Evolutionary conservation across 148 eudicot species (phyloP).

Genomic region (Drosera capensis): DNA sequence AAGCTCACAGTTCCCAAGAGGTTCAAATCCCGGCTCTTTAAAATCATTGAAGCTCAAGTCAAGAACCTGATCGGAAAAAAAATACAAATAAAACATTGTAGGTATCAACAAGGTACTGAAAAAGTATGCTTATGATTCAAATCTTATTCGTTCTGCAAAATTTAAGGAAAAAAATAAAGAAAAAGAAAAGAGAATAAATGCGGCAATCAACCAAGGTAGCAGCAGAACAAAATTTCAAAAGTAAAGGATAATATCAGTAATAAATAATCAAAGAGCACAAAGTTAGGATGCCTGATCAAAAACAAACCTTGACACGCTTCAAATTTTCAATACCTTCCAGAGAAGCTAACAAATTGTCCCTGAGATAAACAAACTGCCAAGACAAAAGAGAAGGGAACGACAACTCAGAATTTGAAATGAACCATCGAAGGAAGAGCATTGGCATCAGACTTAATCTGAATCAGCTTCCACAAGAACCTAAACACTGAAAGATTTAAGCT

Average conservation of each 20-base stretch:
- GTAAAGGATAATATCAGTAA: neutral
- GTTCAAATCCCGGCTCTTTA: constrained; percentile 95
- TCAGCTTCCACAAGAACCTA: too few species aligned
- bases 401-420: too few species aligned
- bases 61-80: constrained; percentile 52
- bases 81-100: constrained; percentile 5
- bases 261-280: too few species aligned
- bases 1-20: constrained; percentile 77
- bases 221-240: neutral
- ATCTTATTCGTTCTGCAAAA: too few species aligned
- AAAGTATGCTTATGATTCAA: too few species aligned
- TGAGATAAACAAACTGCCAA: constrained; percentile 90
- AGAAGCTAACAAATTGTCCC: constrained; percentile 79
- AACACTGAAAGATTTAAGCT: too few species aligned
- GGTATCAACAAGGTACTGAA: too few species aligned
- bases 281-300: neutral
- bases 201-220: neutral
- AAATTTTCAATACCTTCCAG: constrained; percentile 85
- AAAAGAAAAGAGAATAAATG: neutral
- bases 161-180: too few species aligned
- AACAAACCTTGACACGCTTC: constrained; percentile 77
- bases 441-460: too few species aligned
- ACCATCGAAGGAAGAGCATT: too few species aligned
- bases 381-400: constrained; percentile 11
- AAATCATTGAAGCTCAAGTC: constrained; percentile 97